Conservation (phyloP, 1,139 yeast genomes). For the Kurtzmaniella quercitrusa region DNA sequence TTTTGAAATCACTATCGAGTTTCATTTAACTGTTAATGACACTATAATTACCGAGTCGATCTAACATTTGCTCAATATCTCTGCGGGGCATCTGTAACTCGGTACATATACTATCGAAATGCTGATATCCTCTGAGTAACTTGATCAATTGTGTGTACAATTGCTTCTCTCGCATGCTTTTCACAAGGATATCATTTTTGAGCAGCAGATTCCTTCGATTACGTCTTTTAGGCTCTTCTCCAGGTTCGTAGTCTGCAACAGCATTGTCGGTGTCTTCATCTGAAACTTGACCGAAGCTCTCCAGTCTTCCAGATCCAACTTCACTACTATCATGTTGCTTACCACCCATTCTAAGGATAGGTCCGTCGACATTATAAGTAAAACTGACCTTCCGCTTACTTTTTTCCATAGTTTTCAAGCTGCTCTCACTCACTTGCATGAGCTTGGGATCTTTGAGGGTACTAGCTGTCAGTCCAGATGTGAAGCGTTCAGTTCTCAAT, state of each 20-base stretch:
- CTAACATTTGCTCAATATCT: conserved; percentile 51
- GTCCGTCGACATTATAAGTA: conserved; percentile 18
- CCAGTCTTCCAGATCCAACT: conserved; percentile 2
- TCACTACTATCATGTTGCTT: conserved; percentile 4
- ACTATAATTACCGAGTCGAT: conserved; percentile 40
- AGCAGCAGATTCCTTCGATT: conserved; percentile 20
- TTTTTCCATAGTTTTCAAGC: conserved; percentile 18
- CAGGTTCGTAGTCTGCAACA: conserved; percentile 8
- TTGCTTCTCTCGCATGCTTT: conserved; percentile 17
- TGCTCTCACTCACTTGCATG: conserved; percentile 24
- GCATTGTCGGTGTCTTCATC: conserved; percentile 9
- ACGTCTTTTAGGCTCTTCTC: conserved; percentile 14
- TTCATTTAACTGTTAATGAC: conserved; percentile 37
- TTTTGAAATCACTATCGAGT: too few species aligned
- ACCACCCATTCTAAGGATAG: neutral
- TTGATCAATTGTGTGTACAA: conserved; percentile 39
- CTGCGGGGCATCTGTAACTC: conserved; percentile 54
- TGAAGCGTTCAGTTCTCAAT: conserved; percentile 6
- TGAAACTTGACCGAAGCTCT: conserved; percentile 5
- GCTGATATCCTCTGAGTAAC: conserved; percentile 54
- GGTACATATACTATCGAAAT: conserved; percentile 72
- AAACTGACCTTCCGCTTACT: conserved; percentile 33
- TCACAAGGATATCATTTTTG: conserved; percentile 10
- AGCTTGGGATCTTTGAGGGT: conserved; percentile 16
- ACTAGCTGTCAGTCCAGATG: conserved; percentile 4